A percentile compares a stretch with the other conserved stretches of the same genome.
phyloP scores from a whole-genome alignment of 805 yeast genomes.

The Isabelozyma heimii region DNA sequence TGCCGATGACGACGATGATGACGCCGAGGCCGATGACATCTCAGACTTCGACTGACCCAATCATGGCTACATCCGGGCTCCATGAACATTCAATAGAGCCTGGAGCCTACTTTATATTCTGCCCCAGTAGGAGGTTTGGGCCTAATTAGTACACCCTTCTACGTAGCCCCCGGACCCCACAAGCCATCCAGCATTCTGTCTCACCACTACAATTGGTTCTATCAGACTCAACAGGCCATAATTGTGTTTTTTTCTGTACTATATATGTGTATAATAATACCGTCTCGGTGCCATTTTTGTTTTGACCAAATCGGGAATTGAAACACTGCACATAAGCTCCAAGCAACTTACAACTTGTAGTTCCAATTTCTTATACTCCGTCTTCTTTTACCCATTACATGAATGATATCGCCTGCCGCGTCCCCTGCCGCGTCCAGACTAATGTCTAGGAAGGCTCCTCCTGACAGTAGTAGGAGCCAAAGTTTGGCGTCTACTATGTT shows the following conservation, averaged over 20 bases:
- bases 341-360: too few species aligned
- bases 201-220: too few species aligned
- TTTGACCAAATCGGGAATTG: background rate
- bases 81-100: too few species aligned
- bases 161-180: background rate
- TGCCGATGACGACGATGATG: conserved; percentile 4
- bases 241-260: background rate
- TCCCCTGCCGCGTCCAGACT: conserved; percentile 5
- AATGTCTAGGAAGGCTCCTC: background rate
- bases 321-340: background rate
- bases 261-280: background rate
- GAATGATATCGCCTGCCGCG: conserved; percentile 6
- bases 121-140: background rate
- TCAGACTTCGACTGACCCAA: conserved; percentile 1
- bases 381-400: background rate
- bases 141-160: background rate
- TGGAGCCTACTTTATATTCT: too few species aligned
- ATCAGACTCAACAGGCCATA: too few species aligned
- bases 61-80: background rate
- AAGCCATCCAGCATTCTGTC: background rate
- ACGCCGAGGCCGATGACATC: conserved; percentile 3
- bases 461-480: conserved; percentile 10
- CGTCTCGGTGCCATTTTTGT: background rate
- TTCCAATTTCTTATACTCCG: background rate
- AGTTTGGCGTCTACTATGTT: conserved; percentile 23